Conservation (phyloP, 148 eudicot species). For the Camellia lanceoleosa region DNA sequence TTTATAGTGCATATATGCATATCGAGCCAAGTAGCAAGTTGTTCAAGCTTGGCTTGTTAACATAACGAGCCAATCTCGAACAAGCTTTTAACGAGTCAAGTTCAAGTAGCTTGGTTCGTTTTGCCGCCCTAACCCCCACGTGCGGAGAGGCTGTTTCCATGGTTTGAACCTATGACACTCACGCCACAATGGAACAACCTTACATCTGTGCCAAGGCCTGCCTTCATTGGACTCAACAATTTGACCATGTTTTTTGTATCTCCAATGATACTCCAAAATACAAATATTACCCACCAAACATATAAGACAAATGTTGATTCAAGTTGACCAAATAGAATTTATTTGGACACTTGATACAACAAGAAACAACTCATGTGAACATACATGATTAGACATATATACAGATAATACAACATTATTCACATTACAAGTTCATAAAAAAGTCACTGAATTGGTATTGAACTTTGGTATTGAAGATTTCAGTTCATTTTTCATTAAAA, state of each 20-base stretch:
- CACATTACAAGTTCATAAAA: not conserved
- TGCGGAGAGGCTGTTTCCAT: too few relatives aligned
- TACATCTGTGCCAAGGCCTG: too few relatives aligned
- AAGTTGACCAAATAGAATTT: not conserved
- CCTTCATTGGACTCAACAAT: not conserved
- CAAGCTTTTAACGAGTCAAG: too few relatives aligned
- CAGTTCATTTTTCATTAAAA: not conserved
- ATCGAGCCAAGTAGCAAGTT: too few relatives aligned
- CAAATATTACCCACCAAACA: not conserved
- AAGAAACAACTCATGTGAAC: not conserved
- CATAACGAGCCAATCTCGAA: too few relatives aligned
- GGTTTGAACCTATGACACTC: too few relatives aligned
- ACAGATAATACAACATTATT: not conserved
- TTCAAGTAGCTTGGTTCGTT: too few relatives aligned
- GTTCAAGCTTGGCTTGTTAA: too few relatives aligned
- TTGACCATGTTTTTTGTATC: not conserved
- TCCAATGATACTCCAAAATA: not conserved
- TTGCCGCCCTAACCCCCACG: too few relatives aligned
- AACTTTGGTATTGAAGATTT: not conserved
- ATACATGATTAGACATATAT: not conserved
- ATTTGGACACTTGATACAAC: not conserved
- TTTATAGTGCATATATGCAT: too few relatives aligned
- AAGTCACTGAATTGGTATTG: not conserved
- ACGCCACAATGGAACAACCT: too few relatives aligned
- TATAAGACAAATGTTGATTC: not conserved